These are phyloP conservation scores for Litsea cubeba DNA, from an alignment of 164 flowering plant genomes.

Conservation along the genomic window DNA sequence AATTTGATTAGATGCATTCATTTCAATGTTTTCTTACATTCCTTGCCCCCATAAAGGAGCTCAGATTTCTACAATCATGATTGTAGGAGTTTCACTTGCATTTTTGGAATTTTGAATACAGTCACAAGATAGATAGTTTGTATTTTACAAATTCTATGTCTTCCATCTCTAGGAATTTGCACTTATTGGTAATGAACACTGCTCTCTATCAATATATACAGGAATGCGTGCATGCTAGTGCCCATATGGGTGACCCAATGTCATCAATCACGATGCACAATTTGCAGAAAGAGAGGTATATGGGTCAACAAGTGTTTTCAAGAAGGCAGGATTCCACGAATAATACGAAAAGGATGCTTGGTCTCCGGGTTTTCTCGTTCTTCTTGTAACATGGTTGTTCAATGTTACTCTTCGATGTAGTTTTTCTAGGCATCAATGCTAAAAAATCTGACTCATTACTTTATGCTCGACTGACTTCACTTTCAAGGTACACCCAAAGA, in stretches of 20 bases:
- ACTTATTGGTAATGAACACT: background rate
- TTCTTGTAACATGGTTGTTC: slow-evolving; percentile 4
- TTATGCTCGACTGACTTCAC: background rate
- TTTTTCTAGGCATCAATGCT: background rate
- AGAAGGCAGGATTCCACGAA: slow-evolving; percentile 41
- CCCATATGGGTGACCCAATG: slow-evolving; percentile 31
- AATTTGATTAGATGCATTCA: too few species aligned
- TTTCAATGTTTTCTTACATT: too few species aligned
- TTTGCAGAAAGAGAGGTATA: slow-evolving; percentile 15
- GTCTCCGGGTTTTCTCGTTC: slow-evolving; percentile 48
- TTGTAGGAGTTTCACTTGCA: too few species aligned
- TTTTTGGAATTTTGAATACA: too few species aligned
- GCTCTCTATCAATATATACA: slow-evolving; percentile 5
- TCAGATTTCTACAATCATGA: too few species aligned
- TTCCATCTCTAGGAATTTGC: background rate
- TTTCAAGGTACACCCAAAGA: slow-evolving; percentile 22
- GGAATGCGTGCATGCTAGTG: slow-evolving; percentile 34
- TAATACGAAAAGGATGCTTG: slow-evolving; percentile 78
- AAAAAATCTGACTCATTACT: background rate
- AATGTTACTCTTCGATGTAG: background rate
- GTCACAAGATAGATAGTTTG: too few species aligned
- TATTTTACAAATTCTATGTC: too few species aligned
- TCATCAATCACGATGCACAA: slow-evolving; percentile 30
- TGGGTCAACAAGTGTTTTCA: slow-evolving; percentile 47
- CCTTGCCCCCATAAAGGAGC: too few species aligned